Percentiles rank a stretch among this genome's conserved stretches.
phyloP scores from a whole-genome alignment of 768 basidiomycete genomes.

The Lentinula sp. region DNA sequence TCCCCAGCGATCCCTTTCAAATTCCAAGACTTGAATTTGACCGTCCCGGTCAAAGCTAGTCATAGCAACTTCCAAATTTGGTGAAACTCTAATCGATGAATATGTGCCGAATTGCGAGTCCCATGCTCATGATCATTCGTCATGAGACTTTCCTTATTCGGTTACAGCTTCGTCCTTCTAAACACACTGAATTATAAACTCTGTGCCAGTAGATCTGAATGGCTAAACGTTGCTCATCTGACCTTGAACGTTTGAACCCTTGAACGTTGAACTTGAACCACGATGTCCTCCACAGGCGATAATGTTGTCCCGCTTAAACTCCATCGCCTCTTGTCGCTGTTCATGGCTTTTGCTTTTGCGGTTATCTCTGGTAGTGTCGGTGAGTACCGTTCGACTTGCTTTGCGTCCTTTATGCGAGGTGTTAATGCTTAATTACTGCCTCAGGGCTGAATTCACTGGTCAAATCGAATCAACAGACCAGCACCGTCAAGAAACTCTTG shows the following conservation, averaged over 20 bases:
- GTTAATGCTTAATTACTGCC: background rate
- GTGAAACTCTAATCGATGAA: no score
- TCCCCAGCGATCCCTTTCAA: no score
- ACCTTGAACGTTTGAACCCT: background rate
- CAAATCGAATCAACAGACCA: conserved; percentile 34
- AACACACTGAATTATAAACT: no score
- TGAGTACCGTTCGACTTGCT: background rate
- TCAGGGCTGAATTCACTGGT: conserved; percentile 35
- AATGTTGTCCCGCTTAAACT: conserved; percentile 1
- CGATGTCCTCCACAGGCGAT: background rate
- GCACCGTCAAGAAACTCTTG: conserved; percentile 21
- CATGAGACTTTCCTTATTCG: no score
- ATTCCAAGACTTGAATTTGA: no score
- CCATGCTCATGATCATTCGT: no score
- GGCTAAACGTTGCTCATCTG: conserved; percentile 21
- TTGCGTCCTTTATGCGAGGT: no score
- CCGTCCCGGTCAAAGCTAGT: no score
- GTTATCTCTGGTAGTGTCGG: conserved; percentile 5
- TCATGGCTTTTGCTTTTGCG: conserved; percentile 5
- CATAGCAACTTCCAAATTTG: no score
- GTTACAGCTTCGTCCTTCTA: no score
- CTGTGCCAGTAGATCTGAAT: background rate
- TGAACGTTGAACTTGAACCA: background rate
- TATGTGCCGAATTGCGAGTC: no score
- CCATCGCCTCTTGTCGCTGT: conserved; percentile 3